Percentiles rank a stretch among this genome's conserved stretches.
Evolutionary conservation across 257 asterid genomes (phyloP).

Genomic region (Solanum pimpinellifolium): DNA sequence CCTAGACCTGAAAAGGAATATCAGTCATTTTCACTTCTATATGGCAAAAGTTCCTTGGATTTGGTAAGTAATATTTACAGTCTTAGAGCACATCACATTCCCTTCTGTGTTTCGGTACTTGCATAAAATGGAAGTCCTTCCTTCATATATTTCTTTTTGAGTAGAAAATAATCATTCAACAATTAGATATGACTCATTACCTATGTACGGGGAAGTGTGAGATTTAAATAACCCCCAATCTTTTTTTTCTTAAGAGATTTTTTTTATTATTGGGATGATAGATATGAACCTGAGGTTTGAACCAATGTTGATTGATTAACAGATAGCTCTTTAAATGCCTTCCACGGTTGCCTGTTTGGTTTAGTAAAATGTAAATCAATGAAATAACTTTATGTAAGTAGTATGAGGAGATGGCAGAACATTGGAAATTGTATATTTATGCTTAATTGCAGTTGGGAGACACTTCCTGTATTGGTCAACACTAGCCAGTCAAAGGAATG

Average conservation of each 20-base stretch:
- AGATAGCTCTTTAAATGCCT: not conserved
- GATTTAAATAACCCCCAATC: not conserved
- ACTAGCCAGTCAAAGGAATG: not conserved
- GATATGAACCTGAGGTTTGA: not conserved
- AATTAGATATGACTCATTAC: not conserved
- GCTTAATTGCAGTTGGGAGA: not conserved
- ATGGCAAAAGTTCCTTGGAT: constrained; percentile 54
- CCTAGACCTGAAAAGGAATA: constrained; percentile 80
- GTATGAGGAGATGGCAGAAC: not conserved
- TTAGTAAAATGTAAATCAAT: not conserved
- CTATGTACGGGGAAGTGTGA: not conserved
- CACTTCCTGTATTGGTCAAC: not conserved
- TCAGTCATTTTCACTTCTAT: constrained; percentile 68
- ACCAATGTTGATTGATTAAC: not conserved
- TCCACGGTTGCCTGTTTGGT: not conserved
- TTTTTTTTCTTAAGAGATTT: not conserved
- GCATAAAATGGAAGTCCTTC: not conserved
- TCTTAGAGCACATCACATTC: not conserved
- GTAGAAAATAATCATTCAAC: not conserved
- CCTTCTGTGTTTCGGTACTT: not conserved
- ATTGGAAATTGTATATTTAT: not conserved
- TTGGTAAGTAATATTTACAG: constrained; percentile 31
- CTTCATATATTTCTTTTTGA: not conserved
- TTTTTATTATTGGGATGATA: not conserved
- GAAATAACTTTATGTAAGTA: not conserved